A percentile compares a stretch with the other conserved stretches of the same genome.
Conservation (phyloP, 345 rosid species). For the Rubroshorea leprosula region DNA sequence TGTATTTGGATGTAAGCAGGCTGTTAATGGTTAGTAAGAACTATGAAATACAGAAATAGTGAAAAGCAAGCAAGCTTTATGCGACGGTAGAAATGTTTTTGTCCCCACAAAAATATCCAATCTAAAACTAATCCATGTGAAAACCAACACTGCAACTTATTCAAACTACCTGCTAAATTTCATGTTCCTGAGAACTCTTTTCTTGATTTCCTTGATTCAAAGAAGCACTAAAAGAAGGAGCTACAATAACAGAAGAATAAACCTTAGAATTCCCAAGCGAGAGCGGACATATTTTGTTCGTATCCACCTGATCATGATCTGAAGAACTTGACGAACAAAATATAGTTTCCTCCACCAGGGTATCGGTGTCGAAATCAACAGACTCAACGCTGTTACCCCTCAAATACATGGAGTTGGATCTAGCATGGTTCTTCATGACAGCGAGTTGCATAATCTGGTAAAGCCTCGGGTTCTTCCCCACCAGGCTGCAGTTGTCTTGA, state of each 20-base stretch:
- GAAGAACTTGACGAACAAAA: slow-evolving; percentile 33
- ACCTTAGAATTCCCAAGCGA: slow-evolving; percentile 45
- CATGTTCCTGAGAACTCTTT: too few species aligned
- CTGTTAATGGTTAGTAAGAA: too few species aligned
- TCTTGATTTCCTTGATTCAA: too few species aligned
- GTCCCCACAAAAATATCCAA: too few species aligned
- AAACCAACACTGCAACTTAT: too few species aligned
- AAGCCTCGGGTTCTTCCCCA: slow-evolving; percentile 28
- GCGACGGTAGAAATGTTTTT: too few species aligned
- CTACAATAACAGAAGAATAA: slow-evolving; percentile 51
- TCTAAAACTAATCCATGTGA: too few species aligned
- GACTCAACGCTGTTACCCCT: background rate
- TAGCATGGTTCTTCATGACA: slow-evolving; percentile 36
- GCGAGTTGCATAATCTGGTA: slow-evolving; percentile 28
- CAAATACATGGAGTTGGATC: slow-evolving; percentile 8
- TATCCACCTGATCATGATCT: background rate
- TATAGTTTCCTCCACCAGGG: slow-evolving; percentile 33
- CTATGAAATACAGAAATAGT: too few species aligned
- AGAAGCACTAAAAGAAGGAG: slow-evolving; percentile 46
- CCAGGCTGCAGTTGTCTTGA: slow-evolving; percentile 11
- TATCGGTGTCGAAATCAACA: slow-evolving; percentile 8
- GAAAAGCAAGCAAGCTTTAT: too few species aligned
- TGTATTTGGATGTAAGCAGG: too few species aligned
- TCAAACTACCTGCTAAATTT: too few species aligned
- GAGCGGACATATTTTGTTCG: slow-evolving; percentile 12